Conservation (phyloP, 139 green algal species). For the Nannochloris sp. region DNA sequence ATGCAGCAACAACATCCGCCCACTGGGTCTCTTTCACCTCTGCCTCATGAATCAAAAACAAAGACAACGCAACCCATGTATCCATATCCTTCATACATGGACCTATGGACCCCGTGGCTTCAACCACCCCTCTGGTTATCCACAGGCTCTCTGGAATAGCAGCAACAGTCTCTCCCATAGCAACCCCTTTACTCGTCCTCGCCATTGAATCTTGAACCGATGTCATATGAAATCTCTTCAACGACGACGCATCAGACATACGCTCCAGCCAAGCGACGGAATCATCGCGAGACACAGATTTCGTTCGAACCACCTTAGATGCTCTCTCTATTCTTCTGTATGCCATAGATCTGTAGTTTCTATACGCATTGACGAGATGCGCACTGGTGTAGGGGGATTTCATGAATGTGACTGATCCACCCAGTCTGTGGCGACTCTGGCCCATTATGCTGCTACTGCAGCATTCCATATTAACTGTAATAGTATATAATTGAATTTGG, state of each 20-base stretch:
- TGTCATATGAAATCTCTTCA: background rate
- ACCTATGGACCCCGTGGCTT: constrained; percentile 17
- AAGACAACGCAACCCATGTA: constrained; percentile 64
- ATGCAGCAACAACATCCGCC: constrained; percentile 32
- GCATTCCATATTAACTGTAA: too few species aligned
- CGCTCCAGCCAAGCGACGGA: too few species aligned
- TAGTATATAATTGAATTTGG: too few species aligned
- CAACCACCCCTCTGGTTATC: constrained; percentile 24
- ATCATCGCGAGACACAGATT: too few species aligned
- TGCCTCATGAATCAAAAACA: constrained; percentile 62
- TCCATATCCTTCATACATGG: constrained; percentile 28
- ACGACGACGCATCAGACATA: background rate
- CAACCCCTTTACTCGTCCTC: background rate
- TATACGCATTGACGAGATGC: too few species aligned
- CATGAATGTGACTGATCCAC: too few species aligned
- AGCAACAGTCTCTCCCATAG: constrained; percentile 19
- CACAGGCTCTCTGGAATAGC: constrained; percentile 32
- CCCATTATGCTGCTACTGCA: too few species aligned
- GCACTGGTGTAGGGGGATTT: too few species aligned
- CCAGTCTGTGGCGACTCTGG: too few species aligned
- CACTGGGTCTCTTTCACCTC: constrained; percentile 20
- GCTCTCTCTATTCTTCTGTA: too few species aligned
- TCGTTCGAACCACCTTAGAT: too few species aligned
- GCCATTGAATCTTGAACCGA: background rate
- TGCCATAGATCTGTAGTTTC: too few species aligned